phyloP scores from a whole-genome alignment of 306 rosid genomes.

The Coriaria nepalensis region DNA sequence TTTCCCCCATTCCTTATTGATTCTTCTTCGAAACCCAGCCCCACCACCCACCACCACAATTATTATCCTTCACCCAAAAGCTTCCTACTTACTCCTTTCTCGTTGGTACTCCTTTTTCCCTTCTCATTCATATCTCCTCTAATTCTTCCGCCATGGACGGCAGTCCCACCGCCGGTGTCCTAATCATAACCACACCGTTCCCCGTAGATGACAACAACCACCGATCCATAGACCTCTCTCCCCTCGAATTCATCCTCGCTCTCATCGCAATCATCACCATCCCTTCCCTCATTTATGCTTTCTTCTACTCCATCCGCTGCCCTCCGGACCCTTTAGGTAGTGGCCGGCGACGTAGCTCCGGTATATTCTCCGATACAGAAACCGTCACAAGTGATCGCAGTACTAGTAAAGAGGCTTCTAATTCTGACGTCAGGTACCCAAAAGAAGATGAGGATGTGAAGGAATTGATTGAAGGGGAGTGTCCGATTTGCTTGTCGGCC shows the following conservation, averaged over 20 bases:
- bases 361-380: conserved; percentile 11
- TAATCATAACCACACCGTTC: conserved; percentile 17
- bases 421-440: conserved; percentile 21
- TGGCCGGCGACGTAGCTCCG: conserved; percentile 11
- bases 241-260: conserved; percentile 67
- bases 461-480: conserved; percentile 41
- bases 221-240: conserved; percentile 51
- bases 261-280: conserved; percentile 56
- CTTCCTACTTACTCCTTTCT: too few species aligned
- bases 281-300: conserved; percentile 58
- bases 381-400: neutral
- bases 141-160: conserved; percentile 30
- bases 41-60: too few species aligned
- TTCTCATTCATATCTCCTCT: neutral
- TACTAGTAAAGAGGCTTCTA: conserved; percentile 6
- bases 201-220: conserved; percentile 11
- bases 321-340: conserved; percentile 27
- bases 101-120: neutral
- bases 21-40: too few species aligned
- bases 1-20: too few species aligned
- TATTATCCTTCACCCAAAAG: neutral
- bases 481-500: conserved; percentile 63
- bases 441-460: conserved; percentile 27
- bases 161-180: conserved; percentile 14
- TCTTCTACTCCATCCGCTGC: conserved; percentile 56